These are phyloP conservation scores for Podospora bellae-mahoneyi DNA, from an alignment of 495 filamentous ascomycete species.

Conservation along the genomic window DNA sequence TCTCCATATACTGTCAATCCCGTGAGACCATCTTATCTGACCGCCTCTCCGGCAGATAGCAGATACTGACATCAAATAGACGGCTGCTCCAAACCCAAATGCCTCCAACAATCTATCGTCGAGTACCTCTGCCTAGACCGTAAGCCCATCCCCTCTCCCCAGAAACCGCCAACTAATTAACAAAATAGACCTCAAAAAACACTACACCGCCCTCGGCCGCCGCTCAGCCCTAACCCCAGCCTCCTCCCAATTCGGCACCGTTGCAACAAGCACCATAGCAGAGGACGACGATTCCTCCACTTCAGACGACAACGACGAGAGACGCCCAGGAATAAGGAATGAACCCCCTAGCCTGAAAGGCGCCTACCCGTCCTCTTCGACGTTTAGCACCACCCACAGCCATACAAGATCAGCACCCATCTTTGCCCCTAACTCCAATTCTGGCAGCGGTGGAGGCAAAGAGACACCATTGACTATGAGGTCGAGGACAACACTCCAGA, in stretches of 20 bases:
- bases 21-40: constrained; percentile 12
- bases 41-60: not conserved
- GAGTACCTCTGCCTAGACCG: constrained; percentile 27
- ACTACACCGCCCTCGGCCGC: constrained; percentile 26
- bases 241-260: not conserved
- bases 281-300: not conserved
- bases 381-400: not conserved
- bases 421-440: not conserved
- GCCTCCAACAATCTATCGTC: constrained; percentile 22
- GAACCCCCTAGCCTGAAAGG: not conserved
- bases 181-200: constrained; percentile 28
- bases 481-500: not conserved
- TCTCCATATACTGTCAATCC: constrained; percentile 23
- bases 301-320: not conserved
- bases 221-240: constrained; percentile 2
- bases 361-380: not conserved
- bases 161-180: not conserved
- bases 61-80: constrained; percentile 10
- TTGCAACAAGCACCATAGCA: not conserved
- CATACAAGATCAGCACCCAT: not conserved
- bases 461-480: not conserved
- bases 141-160: not conserved
- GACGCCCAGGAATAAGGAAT: not conserved
- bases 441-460: not conserved
- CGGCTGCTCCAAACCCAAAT: constrained; percentile 22